Percentiles rank a stretch among this genome's conserved stretches.
These are phyloP conservation scores for Lentinus polychrous DNA, from an alignment of 1,284 basidiomycete genomes.

Conservation along the genomic window DNA sequence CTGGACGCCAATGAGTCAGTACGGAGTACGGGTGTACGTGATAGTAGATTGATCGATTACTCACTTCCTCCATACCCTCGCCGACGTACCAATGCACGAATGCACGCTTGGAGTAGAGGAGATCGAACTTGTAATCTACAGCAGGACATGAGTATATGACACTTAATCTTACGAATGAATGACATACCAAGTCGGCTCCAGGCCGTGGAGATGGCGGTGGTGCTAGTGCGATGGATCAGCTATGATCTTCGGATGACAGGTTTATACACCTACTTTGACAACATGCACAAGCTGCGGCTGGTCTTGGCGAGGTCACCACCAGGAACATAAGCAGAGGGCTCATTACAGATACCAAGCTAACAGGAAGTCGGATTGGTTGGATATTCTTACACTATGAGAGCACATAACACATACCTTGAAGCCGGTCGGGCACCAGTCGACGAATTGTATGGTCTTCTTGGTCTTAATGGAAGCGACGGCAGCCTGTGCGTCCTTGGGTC, in stretches of 20 bases:
- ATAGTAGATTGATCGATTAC: neutral
- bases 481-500: constrained; percentile 93
- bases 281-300: constrained; percentile 93
- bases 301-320: constrained; percentile 95
- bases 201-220: constrained; percentile 89
- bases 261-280: constrained; percentile 61
- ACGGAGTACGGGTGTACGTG: too few species aligned
- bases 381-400: constrained; percentile 15
- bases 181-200: constrained; percentile 83
- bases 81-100: constrained; percentile 96
- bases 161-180: neutral
- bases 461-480: constrained; percentile 96
- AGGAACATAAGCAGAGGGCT: constrained; percentile 86
- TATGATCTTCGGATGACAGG: neutral
- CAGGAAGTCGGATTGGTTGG: neutral
- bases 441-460: constrained; percentile 94
- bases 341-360: constrained; percentile 93
- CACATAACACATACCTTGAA: constrained; percentile 97
- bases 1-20: constrained; percentile 11
- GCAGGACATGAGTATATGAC: neutral
- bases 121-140: constrained; percentile 94
- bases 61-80: constrained; percentile 91
- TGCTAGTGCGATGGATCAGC: constrained; percentile 39
- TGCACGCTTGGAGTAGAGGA: constrained; percentile 89
- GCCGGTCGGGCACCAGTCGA: constrained; percentile 98